Conservation (phyloP, 441 rosid species). For the Daphne laureola region DNA sequence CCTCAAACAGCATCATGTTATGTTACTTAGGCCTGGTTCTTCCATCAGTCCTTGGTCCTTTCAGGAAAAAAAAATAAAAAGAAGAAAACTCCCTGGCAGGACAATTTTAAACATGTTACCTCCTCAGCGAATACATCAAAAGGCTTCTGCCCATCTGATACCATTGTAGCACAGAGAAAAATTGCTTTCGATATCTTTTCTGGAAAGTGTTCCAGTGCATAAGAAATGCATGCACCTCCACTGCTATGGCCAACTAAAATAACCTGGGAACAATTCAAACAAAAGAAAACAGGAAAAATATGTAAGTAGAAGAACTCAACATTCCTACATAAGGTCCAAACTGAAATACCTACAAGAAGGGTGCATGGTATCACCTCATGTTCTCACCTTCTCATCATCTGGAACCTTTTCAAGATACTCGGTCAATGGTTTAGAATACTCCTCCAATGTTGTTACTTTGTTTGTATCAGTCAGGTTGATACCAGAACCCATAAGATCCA, state of each 20-base stretch:
- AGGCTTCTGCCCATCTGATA: constrained; percentile 74
- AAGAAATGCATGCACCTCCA: constrained; percentile 87
- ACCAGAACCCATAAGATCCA: constrained; percentile 87
- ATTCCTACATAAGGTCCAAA: too few species aligned
- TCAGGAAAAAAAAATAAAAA: too few species aligned
- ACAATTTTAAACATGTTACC: constrained; percentile 25
- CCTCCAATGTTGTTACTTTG: constrained; percentile 54
- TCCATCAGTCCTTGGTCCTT: too few species aligned
- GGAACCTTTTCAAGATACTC: constrained; percentile 53
- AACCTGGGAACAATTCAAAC: constrained; percentile 39
- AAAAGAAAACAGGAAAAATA: constrained; percentile 8
- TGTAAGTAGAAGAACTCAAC: background rate
- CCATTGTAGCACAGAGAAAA: constrained; percentile 85
- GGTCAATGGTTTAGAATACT: constrained; percentile 76
- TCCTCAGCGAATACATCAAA: constrained; percentile 93
- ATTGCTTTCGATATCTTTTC: constrained; percentile 77
- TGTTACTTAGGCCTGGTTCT: too few species aligned
- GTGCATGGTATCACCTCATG: background rate
- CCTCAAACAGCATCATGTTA: too few species aligned
- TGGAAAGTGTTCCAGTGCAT: constrained; percentile 70
- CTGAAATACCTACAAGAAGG: constrained; percentile 1
- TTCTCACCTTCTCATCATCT: constrained; percentile 74
- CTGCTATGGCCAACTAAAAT: constrained; percentile 82
- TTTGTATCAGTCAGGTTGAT: constrained; percentile 66
- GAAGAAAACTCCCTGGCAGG: too few species aligned